Percentiles rank a stretch among this genome's conserved stretches.
Evolutionary conservation across 164 flowering plant species (phyloP).

Genomic region (Sedum album): DNA sequence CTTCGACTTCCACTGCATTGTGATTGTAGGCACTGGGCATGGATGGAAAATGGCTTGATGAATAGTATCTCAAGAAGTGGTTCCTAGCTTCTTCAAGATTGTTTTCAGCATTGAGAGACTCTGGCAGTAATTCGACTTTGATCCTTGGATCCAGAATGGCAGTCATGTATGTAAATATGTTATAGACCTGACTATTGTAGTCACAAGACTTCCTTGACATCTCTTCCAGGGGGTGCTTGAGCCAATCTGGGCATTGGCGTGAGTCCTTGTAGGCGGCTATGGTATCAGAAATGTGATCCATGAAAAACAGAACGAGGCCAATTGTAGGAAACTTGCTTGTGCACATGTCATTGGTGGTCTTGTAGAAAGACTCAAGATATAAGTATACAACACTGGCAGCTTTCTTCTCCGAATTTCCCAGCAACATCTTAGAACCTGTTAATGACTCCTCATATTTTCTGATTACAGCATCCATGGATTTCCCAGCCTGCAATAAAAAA

Average conservation of each 20-base stretch:
- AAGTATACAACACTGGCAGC: constrained; percentile 44
- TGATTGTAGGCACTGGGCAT: constrained; percentile 33
- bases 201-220: constrained; percentile 56
- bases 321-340: constrained; percentile 62
- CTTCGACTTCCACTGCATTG: constrained; percentile 47
- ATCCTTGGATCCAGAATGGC: constrained; percentile 93
- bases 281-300: constrained; percentile 34
- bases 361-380: constrained; percentile 74
- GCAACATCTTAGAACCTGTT: constrained; percentile 34
- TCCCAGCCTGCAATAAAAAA: constrained; percentile 49
- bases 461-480: constrained; percentile 67
- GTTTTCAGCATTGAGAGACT: constrained; percentile 52
- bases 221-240: constrained; percentile 66
- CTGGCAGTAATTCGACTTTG: constrained; percentile 72
- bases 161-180: constrained; percentile 72
- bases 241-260: constrained; percentile 44
- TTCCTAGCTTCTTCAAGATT: constrained; percentile 67
- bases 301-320: constrained; percentile 84
- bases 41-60: constrained; percentile 53
- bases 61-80: constrained; percentile 66
- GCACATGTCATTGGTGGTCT: constrained; percentile 76
- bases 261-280: background rate
- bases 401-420: constrained; percentile 54
- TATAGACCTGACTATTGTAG: constrained; percentile 66
- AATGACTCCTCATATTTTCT: constrained; percentile 58